Evolutionary conservation across 495 filamentous ascomycete species (phyloP).

Genomic region (Hypoxylon intermedium): DNA sequence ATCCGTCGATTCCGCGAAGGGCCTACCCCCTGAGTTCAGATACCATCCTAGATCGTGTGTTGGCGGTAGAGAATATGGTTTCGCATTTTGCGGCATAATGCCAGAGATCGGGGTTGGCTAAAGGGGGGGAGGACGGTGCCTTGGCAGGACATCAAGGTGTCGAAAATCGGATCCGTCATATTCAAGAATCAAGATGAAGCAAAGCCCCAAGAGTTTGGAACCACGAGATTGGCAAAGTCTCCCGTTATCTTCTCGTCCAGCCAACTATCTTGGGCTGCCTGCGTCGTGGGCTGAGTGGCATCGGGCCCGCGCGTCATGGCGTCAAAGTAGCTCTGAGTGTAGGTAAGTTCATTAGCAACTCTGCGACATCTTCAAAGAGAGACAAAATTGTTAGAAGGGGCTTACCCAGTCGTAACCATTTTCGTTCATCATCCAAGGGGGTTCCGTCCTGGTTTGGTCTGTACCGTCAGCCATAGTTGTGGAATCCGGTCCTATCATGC

Average conservation of each 20-base stretch:
- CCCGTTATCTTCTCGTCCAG: slow-evolving; percentile 17
- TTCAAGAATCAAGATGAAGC: slow-evolving; percentile 12
- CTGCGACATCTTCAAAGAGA: neutral
- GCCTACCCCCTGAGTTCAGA: slow-evolving; percentile 1
- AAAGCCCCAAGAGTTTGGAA: slow-evolving; percentile 18
- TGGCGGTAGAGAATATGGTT: slow-evolving; percentile 8
- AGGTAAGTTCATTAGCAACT: slow-evolving; percentile 22
- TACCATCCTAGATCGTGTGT: slow-evolving; percentile 7
- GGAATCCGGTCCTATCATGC: slow-evolving; percentile 1
- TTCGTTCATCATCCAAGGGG: slow-evolving; percentile 35
- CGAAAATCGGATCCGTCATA: neutral
- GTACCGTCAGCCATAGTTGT: slow-evolving; percentile 1
- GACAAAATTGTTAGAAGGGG: slow-evolving; percentile 1
- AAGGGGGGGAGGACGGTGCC: neutral
- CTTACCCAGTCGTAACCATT: slow-evolving; percentile 42
- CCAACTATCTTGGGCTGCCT: slow-evolving; percentile 22
- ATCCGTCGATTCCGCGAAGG: slow-evolving; percentile 26
- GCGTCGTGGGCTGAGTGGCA: slow-evolving; percentile 4
- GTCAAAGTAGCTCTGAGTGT: slow-evolving; percentile 41
- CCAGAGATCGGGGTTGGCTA: slow-evolving; percentile 1
- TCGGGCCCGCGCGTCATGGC: slow-evolving; percentile 32
- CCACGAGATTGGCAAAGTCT: slow-evolving; percentile 15
- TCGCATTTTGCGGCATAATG: slow-evolving; percentile 17
- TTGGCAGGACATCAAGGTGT: neutral
- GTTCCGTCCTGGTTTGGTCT: slow-evolving; percentile 8